Percentiles rank a stretch among this genome's conserved stretches.
phyloP scores from a whole-genome alignment of 192 early-diverging fungal genomes.

The Umbelopsis sp. region DNA sequence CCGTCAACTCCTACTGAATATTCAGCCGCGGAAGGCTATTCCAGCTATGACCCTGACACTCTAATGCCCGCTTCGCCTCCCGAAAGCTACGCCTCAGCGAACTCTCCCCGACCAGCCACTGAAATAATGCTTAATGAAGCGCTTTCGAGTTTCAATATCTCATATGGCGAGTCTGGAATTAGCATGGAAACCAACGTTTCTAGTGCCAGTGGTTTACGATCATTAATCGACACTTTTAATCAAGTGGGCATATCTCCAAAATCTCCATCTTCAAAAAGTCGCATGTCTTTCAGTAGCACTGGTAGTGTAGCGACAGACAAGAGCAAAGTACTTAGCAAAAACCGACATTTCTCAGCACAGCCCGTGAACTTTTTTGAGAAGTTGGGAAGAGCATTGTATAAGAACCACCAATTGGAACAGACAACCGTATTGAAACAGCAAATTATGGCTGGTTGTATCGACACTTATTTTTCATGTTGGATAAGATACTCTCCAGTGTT shows the following conservation, averaged over 20 bases:
- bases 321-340: slow-evolving; percentile 25
- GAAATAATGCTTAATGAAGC: slow-evolving; percentile 12
- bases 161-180: slow-evolving; percentile 33
- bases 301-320: slow-evolving; percentile 7
- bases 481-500: slow-evolving; percentile 34
- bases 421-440: slow-evolving; percentile 20
- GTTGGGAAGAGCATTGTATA: slow-evolving; percentile 14
- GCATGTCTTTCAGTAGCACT: slow-evolving; percentile 16
- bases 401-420: slow-evolving; percentile 15
- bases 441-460: slow-evolving; percentile 34
- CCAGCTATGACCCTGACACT: background rate
- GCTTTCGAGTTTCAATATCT: slow-evolving; percentile 31
- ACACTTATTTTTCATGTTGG: slow-evolving; percentile 42
- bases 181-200: slow-evolving; percentile 38
- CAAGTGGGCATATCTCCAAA: slow-evolving; percentile 23
- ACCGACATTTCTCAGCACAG: slow-evolving; percentile 26
- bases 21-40: background rate
- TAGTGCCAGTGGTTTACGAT: slow-evolving; percentile 33
- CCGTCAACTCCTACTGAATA: slow-evolving; percentile 11
- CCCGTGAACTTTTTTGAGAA: slow-evolving; percentile 33
- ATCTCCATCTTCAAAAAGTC: background rate
- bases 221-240: slow-evolving; percentile 35
- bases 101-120: slow-evolving; percentile 4
- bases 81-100: slow-evolving; percentile 7
- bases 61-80: slow-evolving; percentile 18